Base-by-base conservation (phyloP, 2,329 filamentous ascomycete genomes). In the Fusarium goolgardi region DNA sequence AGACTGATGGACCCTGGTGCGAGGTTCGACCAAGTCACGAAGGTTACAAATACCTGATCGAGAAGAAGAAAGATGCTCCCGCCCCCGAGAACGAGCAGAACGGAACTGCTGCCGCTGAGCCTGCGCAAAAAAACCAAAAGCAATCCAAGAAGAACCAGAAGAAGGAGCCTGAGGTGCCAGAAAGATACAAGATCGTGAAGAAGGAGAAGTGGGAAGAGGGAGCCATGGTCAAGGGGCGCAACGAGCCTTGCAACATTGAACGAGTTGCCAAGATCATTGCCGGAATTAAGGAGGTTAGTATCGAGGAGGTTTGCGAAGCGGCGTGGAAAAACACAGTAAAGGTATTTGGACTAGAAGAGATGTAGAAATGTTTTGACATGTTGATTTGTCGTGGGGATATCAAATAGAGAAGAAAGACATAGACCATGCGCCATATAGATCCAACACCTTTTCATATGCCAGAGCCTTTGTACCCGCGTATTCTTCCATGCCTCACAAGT, bases 1-100 rank as follows among this genome's bases (percentile, higher is more conserved):
- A 99, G 84, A 99, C 96, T 0, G 96, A 99, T 77, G 96, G 96
- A 4, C 96, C 96, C 5, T 99, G 96, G 92, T 99, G 96, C 76
- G 96, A 99, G 78, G 95, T 99, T 61, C 85, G 96, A 25, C 90
- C 94, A 1, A 93, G 88, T 31, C 95, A 99, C 80, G 94, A 94
- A 31, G 93, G 93, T 4, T 92, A 90, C 73, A 91, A 90, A 78
- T 91, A 90, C 69, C 79, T 88, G 13, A 77, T 87, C 6, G 81
- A 83, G 63, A 78, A 79, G 57, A 81, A 78, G 71, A 81, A 79
- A 70, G 70, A 70, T 10, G 43, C 44, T 37, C 34, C 57, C 15
- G 54, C 18, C 3, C 66, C 68, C 3, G 72, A 76, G 11, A 68
- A 67, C 9, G 62, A 62, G 25, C 60, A 71, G 45, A 77, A 78